A percentile compares a stretch with the other conserved stretches of the same genome.
Evolutionary conservation across 2,329 filamentous ascomycete genomes (phyloP).

Genomic region (Seiridium unicorne): DNA sequence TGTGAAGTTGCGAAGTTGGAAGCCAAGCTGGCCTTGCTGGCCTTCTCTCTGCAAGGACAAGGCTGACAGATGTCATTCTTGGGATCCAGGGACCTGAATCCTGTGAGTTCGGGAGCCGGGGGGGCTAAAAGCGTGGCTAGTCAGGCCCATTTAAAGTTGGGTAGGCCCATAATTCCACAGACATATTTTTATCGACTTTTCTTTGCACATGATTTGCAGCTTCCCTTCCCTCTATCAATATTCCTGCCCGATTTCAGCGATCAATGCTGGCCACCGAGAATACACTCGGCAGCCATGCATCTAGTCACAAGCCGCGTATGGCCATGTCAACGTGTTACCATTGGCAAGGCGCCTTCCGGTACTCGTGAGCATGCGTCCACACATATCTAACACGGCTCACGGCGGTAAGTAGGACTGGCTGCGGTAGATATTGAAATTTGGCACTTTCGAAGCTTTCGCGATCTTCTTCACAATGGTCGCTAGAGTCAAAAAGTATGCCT

Average conservation of each 20-base stretch:
- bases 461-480: slow-evolving; percentile 65
- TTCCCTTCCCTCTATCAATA: neutral
- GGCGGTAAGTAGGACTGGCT: no score
- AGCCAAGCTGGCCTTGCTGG: neutral
- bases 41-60: neutral
- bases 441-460: slow-evolving; percentile 94
- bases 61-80: slow-evolving; percentile 9
- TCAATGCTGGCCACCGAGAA: no score
- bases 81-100: neutral
- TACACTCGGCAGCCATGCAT: no score
- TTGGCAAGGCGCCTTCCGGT: no score
- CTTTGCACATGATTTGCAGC: neutral
- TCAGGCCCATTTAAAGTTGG: neutral
- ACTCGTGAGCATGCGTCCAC: neutral
- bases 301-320: no score
- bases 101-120: neutral
- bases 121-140: neutral
- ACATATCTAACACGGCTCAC: no score
- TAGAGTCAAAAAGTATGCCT: slow-evolving; percentile 85
- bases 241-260: neutral
- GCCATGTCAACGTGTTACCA: no score
- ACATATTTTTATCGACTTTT: neutral
- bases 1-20: neutral
- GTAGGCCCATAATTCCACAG: neutral
- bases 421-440: slow-evolving; percentile 27